phyloP scores from a whole-genome alignment of 2,329 filamentous ascomycete genomes.

The Penicillium sp. region DNA sequence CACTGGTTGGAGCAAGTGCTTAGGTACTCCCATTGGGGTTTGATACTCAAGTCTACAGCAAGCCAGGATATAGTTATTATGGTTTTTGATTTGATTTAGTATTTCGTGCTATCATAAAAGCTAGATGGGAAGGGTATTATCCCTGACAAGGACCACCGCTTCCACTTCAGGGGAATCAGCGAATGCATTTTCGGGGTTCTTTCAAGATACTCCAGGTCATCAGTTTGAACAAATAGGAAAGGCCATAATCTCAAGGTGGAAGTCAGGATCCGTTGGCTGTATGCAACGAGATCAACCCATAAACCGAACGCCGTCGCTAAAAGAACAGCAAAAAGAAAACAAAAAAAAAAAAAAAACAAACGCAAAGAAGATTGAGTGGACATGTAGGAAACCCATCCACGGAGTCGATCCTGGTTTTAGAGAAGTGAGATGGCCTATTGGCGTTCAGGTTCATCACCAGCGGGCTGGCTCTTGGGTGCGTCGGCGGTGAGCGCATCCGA shows the following conservation, averaged over 20 bases:
- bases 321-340: constrained; percentile 10
- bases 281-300: constrained; percentile 6
- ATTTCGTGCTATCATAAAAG: too few relatives aligned
- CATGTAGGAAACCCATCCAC: background rate
- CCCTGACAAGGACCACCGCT: too few relatives aligned
- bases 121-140: too few relatives aligned
- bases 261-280: background rate
- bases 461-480: constrained; percentile 23
- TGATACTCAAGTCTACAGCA: too few relatives aligned
- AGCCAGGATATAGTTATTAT: too few relatives aligned
- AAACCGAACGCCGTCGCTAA: constrained; percentile 27
- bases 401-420: background rate
- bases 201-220: constrained; percentile 14
- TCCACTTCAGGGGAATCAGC: too few relatives aligned
- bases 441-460: constrained; percentile 10
- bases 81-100: too few relatives aligned
- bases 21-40: background rate
- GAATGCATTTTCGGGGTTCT: background rate
- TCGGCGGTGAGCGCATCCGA: constrained; percentile 33
- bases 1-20: background rate
- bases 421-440: constrained; percentile 15
- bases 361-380: background rate
- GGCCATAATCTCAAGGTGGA: constrained; percentile 5
- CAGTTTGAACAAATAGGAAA: constrained; percentile 7
- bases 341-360: constrained; percentile 7